Evolutionary conservation across 129 eudicot species (phyloP).

Genomic region (sunflower (Helianthus annuus)): DNA sequence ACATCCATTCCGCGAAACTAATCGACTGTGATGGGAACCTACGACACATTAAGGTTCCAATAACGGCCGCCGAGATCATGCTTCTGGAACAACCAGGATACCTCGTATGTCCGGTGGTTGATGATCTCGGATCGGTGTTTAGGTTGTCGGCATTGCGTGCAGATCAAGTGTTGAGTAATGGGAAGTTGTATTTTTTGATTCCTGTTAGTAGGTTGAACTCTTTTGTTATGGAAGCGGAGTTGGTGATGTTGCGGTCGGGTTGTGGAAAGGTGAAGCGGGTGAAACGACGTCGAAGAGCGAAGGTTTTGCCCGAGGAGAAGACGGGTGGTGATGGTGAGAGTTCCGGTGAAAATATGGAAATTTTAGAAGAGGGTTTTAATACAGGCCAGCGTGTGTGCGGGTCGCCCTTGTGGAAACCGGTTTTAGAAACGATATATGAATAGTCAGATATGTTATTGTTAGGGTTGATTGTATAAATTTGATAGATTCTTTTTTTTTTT

Average conservation of each 20-base stretch:
- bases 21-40: constrained; percentile 35
- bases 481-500: neutral
- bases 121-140: constrained; percentile 24
- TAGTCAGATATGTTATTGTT: neutral
- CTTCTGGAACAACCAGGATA: constrained; percentile 50
- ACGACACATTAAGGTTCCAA: constrained; percentile 27
- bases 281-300: constrained; percentile 29
- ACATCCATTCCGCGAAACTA: constrained; percentile 32
- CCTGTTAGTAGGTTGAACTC: constrained; percentile 41
- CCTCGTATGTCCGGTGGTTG: constrained; percentile 31
- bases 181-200: constrained; percentile 44
- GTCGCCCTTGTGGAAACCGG: constrained; percentile 49
- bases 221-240: constrained; percentile 36
- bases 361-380: neutral
- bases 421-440: constrained; percentile 55
- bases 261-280: neutral
- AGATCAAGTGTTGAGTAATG: constrained; percentile 29
- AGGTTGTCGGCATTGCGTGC: constrained; percentile 45
- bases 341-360: neutral
- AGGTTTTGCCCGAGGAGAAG: constrained; percentile 36
- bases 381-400: neutral
- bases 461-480: neutral
- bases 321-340: neutral
- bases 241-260: constrained; percentile 32
- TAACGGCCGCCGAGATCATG: constrained; percentile 61